A percentile compares a stretch with the other conserved stretches of the same genome.
phyloP scores from a whole-genome alignment of 345 rosid genomes.

The Garcia nutans region DNA sequence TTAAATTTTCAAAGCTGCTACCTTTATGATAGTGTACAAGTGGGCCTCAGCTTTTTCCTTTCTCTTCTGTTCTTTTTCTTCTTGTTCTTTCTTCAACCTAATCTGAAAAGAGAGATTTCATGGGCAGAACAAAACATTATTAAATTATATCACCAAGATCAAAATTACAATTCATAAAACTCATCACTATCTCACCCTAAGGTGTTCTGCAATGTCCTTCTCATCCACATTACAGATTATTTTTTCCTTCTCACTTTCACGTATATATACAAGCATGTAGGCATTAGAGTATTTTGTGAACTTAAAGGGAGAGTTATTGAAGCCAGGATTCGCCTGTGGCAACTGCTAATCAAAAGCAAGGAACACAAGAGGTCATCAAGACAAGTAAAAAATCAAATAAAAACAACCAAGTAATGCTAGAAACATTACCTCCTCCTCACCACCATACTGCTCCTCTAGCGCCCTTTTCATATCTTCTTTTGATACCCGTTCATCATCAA shows the following conservation, averaged over 20 bases:
- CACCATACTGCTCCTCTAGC: slow-evolving; percentile 96
- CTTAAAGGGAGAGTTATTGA: slow-evolving; percentile 86
- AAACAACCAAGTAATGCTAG: neutral
- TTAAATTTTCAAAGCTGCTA: slow-evolving; percentile 16
- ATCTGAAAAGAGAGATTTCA: slow-evolving; percentile 38
- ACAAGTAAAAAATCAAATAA: neutral
- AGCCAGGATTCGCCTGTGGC: slow-evolving; percentile 89
- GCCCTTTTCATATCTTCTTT: slow-evolving; percentile 93
- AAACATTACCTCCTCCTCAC: slow-evolving; percentile 83
- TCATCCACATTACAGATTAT: slow-evolving; percentile 96
- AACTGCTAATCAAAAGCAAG: slow-evolving; percentile 46
- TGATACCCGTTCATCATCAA: slow-evolving; percentile 96
- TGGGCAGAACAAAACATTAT: neutral
- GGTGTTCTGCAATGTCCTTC: slow-evolving; percentile 94
- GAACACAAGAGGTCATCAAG: neutral
- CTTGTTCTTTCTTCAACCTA: slow-evolving; percentile 92
- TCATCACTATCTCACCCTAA: slow-evolving; percentile 61
- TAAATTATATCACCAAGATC: neutral
- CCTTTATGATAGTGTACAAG: slow-evolving; percentile 88
- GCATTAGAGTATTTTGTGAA: slow-evolving; percentile 95
- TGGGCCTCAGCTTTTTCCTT: slow-evolving; percentile 94
- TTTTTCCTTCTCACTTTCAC: slow-evolving; percentile 95
- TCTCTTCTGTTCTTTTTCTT: slow-evolving; percentile 89
- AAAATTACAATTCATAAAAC: neutral
- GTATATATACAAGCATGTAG: slow-evolving; percentile 99